Evolutionary conservation across 2,329 filamentous ascomycete genomes (phyloP).

Genomic region (Orbilia oligospora): DNA sequence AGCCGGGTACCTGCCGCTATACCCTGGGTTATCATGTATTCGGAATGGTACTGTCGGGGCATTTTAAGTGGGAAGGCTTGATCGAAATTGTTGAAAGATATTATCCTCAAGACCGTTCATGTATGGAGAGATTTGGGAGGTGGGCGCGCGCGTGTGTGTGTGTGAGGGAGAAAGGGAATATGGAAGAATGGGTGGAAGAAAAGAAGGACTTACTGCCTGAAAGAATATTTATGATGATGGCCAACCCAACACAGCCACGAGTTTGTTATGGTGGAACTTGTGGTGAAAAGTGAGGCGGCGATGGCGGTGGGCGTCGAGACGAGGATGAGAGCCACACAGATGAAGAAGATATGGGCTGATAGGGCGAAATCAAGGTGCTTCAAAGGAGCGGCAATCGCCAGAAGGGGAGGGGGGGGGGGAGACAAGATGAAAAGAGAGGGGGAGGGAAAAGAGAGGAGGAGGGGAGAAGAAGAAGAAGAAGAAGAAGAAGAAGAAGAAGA

Average conservation of each 20-base stretch:
- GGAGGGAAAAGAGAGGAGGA: background rate
- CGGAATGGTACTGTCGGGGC: background rate
- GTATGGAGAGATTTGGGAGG: conserved; percentile 43
- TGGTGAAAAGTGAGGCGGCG: conserved; percentile 23
- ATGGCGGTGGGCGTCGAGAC: conserved; percentile 15
- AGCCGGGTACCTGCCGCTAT: conserved; percentile 30
- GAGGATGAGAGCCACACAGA: background rate
- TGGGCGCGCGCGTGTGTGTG: no score
- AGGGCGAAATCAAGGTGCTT: background rate
- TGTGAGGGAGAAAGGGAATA: conserved; percentile 67
- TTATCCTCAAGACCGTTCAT: background rate
- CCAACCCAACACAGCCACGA: conserved; percentile 15
- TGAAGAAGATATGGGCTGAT: background rate
- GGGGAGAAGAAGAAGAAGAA: background rate
- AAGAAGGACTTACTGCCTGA: conserved; percentile 36
- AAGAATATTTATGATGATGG: background rate
- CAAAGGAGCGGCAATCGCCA: no score
- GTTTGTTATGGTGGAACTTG: conserved; percentile 17
- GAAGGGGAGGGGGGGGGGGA: background rate
- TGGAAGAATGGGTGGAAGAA: conserved; percentile 62
- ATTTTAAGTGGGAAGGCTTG: background rate
- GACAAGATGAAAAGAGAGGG: background rate
- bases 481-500: background rate
- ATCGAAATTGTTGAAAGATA: background rate
- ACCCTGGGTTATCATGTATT: conserved; percentile 3